phyloP scores from a whole-genome alignment of 306 rosid species.

The Alnus rubra region DNA sequence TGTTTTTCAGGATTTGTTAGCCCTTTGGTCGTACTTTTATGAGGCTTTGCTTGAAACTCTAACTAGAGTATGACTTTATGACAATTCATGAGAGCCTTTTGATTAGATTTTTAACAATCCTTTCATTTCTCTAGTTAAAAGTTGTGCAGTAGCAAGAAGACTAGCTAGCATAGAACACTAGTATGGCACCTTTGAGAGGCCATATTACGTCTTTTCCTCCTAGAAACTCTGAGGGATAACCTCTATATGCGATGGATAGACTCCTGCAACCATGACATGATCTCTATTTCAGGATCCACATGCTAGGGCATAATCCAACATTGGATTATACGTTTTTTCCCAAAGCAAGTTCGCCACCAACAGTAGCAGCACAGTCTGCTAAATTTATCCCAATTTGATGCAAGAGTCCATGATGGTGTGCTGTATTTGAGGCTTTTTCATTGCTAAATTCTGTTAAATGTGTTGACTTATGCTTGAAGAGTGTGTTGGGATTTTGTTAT shows the following conservation, averaged over 20 bases:
- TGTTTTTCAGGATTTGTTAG: too few species aligned
- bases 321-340: too few species aligned
- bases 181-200: background rate
- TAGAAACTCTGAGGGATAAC: background rate
- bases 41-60: background rate
- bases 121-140: background rate
- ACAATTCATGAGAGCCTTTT: background rate
- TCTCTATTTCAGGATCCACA: too few species aligned
- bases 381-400: too few species aligned
- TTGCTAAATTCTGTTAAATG: background rate
- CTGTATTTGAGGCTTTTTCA: background rate
- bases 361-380: too few species aligned
- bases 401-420: background rate
- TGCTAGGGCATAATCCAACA: too few species aligned
- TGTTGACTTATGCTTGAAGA: background rate
- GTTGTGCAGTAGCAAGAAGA: background rate
- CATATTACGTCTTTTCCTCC: background rate
- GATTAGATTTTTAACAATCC: background rate
- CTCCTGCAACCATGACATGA: too few species aligned
- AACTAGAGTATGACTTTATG: background rate
- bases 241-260: background rate
- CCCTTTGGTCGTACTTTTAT: background rate
- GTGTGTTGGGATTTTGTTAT: too few species aligned
- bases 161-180: background rate
- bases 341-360: too few species aligned